Evolutionary conservation across 352 stramenopile species (phyloP), one percentile per base, ranked within the genome.

Genomic region (Globisporangium canariense): DNA sequence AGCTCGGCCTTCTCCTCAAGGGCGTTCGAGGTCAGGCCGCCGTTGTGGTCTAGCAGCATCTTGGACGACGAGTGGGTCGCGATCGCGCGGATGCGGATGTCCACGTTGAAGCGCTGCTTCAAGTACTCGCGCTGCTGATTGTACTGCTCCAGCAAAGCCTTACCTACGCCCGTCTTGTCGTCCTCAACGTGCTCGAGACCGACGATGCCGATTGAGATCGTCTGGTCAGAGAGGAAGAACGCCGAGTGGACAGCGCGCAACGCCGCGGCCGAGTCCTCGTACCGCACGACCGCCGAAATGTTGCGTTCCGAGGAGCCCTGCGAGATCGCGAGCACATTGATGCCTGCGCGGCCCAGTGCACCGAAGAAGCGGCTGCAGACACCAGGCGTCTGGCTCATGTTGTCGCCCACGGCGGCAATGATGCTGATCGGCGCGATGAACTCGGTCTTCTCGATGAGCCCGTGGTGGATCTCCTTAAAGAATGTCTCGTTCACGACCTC

Each of bases 281-380:
- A 86, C 9, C 73, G 73, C 18, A 99, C 94, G 43, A 98, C 95
- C 34, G 91, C 93, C 4, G 93, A 98, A 70, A 98, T 98, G 69
- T 98, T 98, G 43, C 94, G 81, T 78, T 98, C 94, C 3, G 86
- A 93, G 0, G 85, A 96, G 46, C 96, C 96, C 69, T 99, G 96
- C 10, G 96, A 96, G 68, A 98, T 98, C 10, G 90, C 94, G 40
- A 98, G 73, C 56, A 98, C 82, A 69, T 98, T 98, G 71, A 99
- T 98, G 51, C 96, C 91, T 10, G 94, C 93, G 46, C 89, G 87
- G 40, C 94, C 96, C 7, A 99, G 68, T 0, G 96, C 94, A 40
- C 84, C 82, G 69, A 98, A 98, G 77, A 99, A 98, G 40, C 93
- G 88, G 5, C 88, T 94, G 41, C 91, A 91, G 0, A 98, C 95